phyloP scores from a whole-genome alignment of 306 rosid genomes.

The Elaeagnus macrophylla region DNA sequence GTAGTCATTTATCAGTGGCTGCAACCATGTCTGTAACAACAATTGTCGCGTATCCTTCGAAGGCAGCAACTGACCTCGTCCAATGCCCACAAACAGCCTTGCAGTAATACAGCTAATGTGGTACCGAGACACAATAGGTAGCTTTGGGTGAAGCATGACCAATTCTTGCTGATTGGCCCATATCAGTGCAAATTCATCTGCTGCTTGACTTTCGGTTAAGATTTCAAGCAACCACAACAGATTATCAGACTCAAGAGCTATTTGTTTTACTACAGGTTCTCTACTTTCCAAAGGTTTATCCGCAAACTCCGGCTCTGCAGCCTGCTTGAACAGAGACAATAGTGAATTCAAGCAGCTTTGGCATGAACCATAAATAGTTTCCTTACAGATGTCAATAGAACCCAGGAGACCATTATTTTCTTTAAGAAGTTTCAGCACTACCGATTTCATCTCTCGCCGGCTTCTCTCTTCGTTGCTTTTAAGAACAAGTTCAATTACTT shows the following conservation, averaged over 20 bases:
- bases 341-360: slow-evolving; percentile 49
- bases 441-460: slow-evolving; percentile 82
- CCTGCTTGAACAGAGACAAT: slow-evolving; percentile 57
- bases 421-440: slow-evolving; percentile 74
- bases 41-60: slow-evolving; percentile 58
- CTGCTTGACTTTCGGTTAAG: slow-evolving; percentile 69
- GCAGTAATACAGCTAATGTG: slow-evolving; percentile 73
- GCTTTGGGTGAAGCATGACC: slow-evolving; percentile 55
- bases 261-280: slow-evolving; percentile 52
- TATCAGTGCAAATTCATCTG: slow-evolving; percentile 63
- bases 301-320: slow-evolving; percentile 40
- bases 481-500: slow-evolving; percentile 73
- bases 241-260: slow-evolving; percentile 75
- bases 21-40: slow-evolving; percentile 76
- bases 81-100: slow-evolving; percentile 69
- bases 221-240: slow-evolving; percentile 84
- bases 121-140: slow-evolving; percentile 50
- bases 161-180: slow-evolving; percentile 84
- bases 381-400: slow-evolving; percentile 48
- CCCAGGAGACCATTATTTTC: slow-evolving; percentile 50
- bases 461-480: slow-evolving; percentile 81
- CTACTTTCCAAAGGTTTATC: slow-evolving; percentile 31
- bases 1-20: slow-evolving; percentile 81
- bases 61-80: slow-evolving; percentile 76
- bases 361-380: slow-evolving; percentile 54